These are phyloP conservation scores for Vachellia collinsii DNA, from an alignment of 306 rosid genomes.

Conservation along the genomic window DNA sequence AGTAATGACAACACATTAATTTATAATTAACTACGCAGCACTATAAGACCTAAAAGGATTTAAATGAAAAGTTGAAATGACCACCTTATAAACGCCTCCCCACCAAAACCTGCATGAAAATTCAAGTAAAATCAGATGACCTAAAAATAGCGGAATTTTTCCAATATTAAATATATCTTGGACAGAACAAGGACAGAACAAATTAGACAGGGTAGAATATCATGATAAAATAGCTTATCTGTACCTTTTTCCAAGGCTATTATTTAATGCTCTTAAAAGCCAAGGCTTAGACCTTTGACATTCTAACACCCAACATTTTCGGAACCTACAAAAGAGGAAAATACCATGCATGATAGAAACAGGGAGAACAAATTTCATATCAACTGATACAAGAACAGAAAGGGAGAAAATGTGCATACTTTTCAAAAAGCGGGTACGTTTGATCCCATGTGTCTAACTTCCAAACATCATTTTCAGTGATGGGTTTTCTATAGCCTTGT, in stretches of 20 bases:
- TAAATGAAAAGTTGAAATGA: conserved; percentile 10
- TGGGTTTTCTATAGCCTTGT: conserved; percentile 73
- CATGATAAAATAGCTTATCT: conserved; percentile 2
- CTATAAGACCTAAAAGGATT: background rate
- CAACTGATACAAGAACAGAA: conserved; percentile 28
- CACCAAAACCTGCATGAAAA: conserved; percentile 74
- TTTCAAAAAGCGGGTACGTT: conserved; percentile 59
- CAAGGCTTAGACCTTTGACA: conserved; percentile 68
- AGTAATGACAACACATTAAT: conserved; percentile 26
- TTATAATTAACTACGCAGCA: conserved; percentile 2
- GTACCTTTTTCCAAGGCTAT: conserved; percentile 83
- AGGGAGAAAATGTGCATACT: conserved; percentile 44
- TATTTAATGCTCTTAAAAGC: conserved; percentile 82
- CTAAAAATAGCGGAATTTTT: conserved; percentile 17
- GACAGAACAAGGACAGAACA: conserved; percentile 4
- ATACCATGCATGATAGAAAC: conserved; percentile 16
- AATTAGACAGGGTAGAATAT: conserved; percentile 25
- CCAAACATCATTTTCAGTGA: conserved; percentile 84
- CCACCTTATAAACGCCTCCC: conserved; percentile 84
- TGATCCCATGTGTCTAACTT: conserved; percentile 87
- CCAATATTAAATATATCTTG: conserved; percentile 1
- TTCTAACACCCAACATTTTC: conserved; percentile 71
- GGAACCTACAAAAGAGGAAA: conserved; percentile 59
- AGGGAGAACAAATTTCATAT: conserved; percentile 25
- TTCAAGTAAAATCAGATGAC: conserved; percentile 37